phyloP scores from a whole-genome alignment of 2,329 filamentous ascomycete species.

The Trichoderma aggressivum region DNA sequence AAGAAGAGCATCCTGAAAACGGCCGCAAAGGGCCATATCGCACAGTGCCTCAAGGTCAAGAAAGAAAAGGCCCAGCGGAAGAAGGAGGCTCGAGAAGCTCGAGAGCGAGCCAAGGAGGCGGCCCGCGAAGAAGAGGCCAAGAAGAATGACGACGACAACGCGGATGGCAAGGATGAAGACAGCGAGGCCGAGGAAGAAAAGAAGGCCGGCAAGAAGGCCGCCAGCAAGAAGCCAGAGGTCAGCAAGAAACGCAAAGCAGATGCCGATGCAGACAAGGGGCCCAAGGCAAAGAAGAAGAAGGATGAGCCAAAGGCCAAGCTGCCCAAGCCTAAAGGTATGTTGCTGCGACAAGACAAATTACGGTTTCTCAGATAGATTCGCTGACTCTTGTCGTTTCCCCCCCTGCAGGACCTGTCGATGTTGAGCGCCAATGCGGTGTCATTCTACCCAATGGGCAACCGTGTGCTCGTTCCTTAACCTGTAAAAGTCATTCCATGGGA shows the following conservation, averaged over 20 bases:
- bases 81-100: slow-evolving; percentile 69
- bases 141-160: slow-evolving; percentile 48
- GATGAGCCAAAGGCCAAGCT: slow-evolving; percentile 82
- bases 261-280: slow-evolving; percentile 72
- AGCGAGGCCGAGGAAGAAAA: slow-evolving; percentile 47
- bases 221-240: slow-evolving; percentile 66
- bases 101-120: slow-evolving; percentile 62
- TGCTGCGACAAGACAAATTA: neutral
- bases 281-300: slow-evolving; percentile 92
- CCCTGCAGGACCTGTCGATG: slow-evolving; percentile 72
- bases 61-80: slow-evolving; percentile 76
- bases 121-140: slow-evolving; percentile 55
- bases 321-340: slow-evolving; percentile 73
- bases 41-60: slow-evolving; percentile 79
- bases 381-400: neutral
- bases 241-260: slow-evolving; percentile 79
- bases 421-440: slow-evolving; percentile 91
- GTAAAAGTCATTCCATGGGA: slow-evolving; percentile 94
- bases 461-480: slow-evolving; percentile 84
- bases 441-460: slow-evolving; percentile 78
- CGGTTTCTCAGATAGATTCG: neutral
- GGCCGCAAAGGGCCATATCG: slow-evolving; percentile 74
- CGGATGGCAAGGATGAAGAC: slow-evolving; percentile 49
- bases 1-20: slow-evolving; percentile 80
- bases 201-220: slow-evolving; percentile 56